Base-by-base conservation (phyloP, 768 basidiomycete genomes). In the Termitomyces eurrhizus region DNA sequence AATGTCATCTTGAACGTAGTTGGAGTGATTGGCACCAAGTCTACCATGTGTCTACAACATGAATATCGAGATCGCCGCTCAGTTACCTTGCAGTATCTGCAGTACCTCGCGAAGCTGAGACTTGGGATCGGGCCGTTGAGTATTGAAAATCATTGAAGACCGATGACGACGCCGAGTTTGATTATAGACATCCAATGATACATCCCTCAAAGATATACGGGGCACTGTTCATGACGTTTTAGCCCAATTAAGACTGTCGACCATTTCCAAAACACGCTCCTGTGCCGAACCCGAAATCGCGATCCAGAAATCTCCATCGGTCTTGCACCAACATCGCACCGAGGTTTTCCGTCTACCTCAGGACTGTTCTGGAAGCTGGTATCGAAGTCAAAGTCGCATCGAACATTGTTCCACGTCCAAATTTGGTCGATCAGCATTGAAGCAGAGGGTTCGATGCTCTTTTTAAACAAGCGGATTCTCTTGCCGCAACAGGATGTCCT, bases 1-100 rank as follows among this genome's bases (percentile, higher is more conserved):
- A 93, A 95, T 71, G 90, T 94, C 62, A 88, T 94, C 60, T 81
- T 95, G n/a, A 85, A 95, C 68, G 92, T 94, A 67, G 94, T 95
- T 68, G 93, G 93, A 52, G 75, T 87, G 65, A 93, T 95, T 69
- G 93, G 93, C 61, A 94, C 93, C 16, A 41, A 16, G 39, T 29
- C 29, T 29, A 29, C 29, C 29, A 29, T 29, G 80, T 67, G 86
- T 87, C 62, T 94, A 92, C 76, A 95, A 95, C 76, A 95, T 95
- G 93, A 93, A 92, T 60, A 95, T 95, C 69, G 93, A 95, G 73
- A 93, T 87, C 57, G 93, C 93, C 67, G 93, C 93, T 65, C 85
- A 93, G 77, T 87, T 61, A 95, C 93, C 11, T 93, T 95, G 69
- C 80, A 82, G 33, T 95, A 95, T 73, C 86, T 95, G 62, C 83